A percentile compares a stretch with the other conserved stretches of the same genome.
Conservation (phyloP, 2,329 filamentous ascomycete genomes). For the Apiospora koreana region DNA sequence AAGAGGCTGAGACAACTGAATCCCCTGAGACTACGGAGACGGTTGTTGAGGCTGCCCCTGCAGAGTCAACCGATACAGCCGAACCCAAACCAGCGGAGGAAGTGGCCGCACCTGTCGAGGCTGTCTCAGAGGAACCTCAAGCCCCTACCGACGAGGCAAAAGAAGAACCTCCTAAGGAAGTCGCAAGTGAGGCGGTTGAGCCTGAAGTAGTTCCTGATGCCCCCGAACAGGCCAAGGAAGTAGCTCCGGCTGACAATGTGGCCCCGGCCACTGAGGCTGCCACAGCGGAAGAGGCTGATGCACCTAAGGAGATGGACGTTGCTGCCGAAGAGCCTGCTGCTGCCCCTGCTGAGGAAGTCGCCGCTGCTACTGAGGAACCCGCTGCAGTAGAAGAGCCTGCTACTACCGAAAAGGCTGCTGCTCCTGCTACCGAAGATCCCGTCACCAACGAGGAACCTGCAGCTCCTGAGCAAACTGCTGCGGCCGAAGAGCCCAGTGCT, state of each 20-base stretch:
- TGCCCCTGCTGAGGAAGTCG: neutral
- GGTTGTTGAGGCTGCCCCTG: neutral
- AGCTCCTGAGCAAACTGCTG: constrained; percentile 2
- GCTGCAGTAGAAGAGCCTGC: neutral
- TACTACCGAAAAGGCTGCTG: constrained; percentile 8
- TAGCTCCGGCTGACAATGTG: constrained; percentile 11
- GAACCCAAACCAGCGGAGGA: neutral
- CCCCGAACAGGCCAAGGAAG: constrained; percentile 16
- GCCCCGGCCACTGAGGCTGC: neutral
- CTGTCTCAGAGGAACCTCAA: neutral
- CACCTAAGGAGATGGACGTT: constrained; percentile 14
- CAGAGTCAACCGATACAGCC: neutral
- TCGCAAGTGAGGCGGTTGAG: constrained; percentile 15
- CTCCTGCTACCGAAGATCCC: neutral
- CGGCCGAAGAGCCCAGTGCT: constrained; percentile 10
- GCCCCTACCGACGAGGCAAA: constrained; percentile 7
- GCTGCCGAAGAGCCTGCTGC: neutral
- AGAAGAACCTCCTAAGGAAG: neutral
- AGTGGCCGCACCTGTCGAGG: neutral
- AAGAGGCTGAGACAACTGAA: neutral
- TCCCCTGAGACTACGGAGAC: neutral
- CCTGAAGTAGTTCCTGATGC: constrained; percentile 16
- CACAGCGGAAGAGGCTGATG: neutral
- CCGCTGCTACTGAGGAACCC: neutral
- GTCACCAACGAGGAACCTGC: neutral